A percentile compares a stretch with the other conserved stretches of the same genome.
These are phyloP conservation scores for Tuber aestivum DNA, from an alignment of 495 filamentous ascomycete genomes.

Conservation along the genomic window DNA sequence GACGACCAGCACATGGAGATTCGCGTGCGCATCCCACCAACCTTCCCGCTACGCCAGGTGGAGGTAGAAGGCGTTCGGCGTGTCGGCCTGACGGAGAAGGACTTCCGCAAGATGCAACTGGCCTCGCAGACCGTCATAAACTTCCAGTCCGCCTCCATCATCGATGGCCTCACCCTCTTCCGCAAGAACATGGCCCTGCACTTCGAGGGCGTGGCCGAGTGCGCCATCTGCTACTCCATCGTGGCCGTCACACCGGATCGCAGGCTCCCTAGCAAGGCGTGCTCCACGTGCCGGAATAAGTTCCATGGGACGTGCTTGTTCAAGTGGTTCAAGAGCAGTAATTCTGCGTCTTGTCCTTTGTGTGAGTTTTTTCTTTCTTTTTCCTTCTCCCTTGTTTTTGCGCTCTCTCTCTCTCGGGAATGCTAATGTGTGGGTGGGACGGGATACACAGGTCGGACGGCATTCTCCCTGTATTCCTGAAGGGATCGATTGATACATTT, in stretches of 20 bases:
- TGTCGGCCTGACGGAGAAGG: slow-evolving; percentile 78
- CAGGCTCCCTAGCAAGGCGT: slow-evolving; percentile 82
- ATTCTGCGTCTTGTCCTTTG: slow-evolving; percentile 79
- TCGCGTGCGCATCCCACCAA: slow-evolving; percentile 65
- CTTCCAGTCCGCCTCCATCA: slow-evolving; percentile 74
- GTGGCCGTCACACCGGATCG: slow-evolving; percentile 66
- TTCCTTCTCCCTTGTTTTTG: not conserved
- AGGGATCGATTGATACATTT: not conserved
- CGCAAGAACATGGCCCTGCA: slow-evolving; percentile 74
- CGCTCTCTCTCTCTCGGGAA: not conserved
- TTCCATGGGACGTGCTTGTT: slow-evolving; percentile 87
- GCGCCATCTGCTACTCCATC: slow-evolving; percentile 94
- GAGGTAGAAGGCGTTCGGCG: slow-evolving; percentile 70
- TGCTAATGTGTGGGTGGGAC: not conserved
- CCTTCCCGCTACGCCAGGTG: slow-evolving; percentile 73
- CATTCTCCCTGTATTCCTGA: not conserved
- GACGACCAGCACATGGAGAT: slow-evolving; percentile 81
- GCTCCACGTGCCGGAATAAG: slow-evolving; percentile 85
- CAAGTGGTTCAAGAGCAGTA: slow-evolving; percentile 93
- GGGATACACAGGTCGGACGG: not conserved
- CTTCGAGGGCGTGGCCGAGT: slow-evolving; percentile 89
- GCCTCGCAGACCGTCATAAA: slow-evolving; percentile 88
- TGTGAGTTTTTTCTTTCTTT: slow-evolving; percentile 51
- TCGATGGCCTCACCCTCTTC: slow-evolving; percentile 78
- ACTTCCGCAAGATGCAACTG: slow-evolving; percentile 79